Conservation (phyloP, 2,329 filamentous ascomycete genomes). For the Claviceps lovelessii region DNA sequence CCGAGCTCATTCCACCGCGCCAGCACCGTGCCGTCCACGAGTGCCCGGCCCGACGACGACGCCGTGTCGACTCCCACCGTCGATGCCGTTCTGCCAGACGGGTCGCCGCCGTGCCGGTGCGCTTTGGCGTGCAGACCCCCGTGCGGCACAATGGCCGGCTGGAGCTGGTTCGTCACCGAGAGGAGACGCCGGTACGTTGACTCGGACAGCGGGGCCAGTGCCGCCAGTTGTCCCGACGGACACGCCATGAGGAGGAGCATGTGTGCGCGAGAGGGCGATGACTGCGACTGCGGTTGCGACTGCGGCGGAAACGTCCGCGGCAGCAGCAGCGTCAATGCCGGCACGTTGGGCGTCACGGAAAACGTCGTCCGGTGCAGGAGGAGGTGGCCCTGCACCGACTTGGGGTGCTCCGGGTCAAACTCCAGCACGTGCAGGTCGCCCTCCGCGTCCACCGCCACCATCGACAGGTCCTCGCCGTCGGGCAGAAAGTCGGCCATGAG, state of each 20-base stretch:
- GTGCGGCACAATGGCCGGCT: constrained; percentile 59
- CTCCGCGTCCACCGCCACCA: constrained; percentile 71
- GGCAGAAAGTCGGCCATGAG: constrained; percentile 78
- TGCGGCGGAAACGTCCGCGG: constrained; percentile 43
- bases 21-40: constrained; percentile 68
- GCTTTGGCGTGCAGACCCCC: constrained; percentile 74
- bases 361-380: constrained; percentile 81
- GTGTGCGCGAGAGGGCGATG: constrained; percentile 15
- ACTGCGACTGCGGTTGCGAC: constrained; percentile 2
- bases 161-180: constrained; percentile 66
- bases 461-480: constrained; percentile 65
- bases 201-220: constrained; percentile 67
- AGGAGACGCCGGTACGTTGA: constrained; percentile 69
- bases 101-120: constrained; percentile 42
- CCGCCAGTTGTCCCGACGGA: constrained; percentile 58
- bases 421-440: constrained; percentile 80
- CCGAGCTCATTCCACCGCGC: constrained; percentile 63
- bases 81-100: constrained; percentile 16
- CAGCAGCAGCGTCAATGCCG: constrained; percentile 61
- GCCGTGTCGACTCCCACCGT: constrained; percentile 41
- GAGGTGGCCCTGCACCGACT: constrained; percentile 77
- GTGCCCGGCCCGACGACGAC: constrained; percentile 42
- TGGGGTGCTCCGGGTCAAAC: constrained; percentile 90
- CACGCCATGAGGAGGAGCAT: constrained; percentile 59
- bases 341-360: constrained; percentile 64